These are phyloP conservation scores for Lepraria neglecta DNA, from an alignment of 495 filamentous ascomycete species.

Conservation along the genomic window DNA sequence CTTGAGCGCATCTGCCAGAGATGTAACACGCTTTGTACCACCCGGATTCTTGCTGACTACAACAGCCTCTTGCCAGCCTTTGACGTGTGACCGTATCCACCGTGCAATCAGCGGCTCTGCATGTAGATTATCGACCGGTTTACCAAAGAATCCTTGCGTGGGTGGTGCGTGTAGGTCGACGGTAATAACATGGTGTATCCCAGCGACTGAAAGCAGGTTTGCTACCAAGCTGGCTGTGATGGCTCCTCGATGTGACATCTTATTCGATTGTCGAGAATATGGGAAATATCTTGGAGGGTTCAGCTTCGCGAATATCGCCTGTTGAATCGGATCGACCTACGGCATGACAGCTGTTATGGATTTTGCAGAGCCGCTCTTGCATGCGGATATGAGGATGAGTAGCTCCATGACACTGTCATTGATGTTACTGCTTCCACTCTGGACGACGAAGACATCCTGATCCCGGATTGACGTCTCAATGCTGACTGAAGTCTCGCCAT, in stretches of 20 bases:
- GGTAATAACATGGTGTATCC: conserved; percentile 94
- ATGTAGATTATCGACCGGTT: conserved; percentile 94
- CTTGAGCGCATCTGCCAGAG: conserved; percentile 89
- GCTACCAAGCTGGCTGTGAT: conserved; percentile 97
- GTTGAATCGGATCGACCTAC: conserved; percentile 39
- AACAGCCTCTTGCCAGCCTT: conserved; percentile 82
- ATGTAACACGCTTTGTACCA: conserved; percentile 95
- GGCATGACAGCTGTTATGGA: conserved; percentile 97
- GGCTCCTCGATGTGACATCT: conserved; percentile 93
- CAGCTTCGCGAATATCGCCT: conserved; percentile 35
- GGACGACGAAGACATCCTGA: conserved; percentile 97
- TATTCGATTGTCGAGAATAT: conserved; percentile 97
- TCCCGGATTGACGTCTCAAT: conserved; percentile 91
- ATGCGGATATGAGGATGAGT: conserved; percentile 96
- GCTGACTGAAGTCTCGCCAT: conserved; percentile 94
- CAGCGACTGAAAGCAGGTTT: conserved; percentile 86
- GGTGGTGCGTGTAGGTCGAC: conserved; percentile 95
- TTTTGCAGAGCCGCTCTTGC: conserved; percentile 94
- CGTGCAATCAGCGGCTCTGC: conserved; percentile 93
- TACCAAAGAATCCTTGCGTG: conserved; percentile 98
- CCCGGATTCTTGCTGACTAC: conserved; percentile 98
- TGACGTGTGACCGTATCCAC: conserved; percentile 86
- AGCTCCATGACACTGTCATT: conserved; percentile 99
- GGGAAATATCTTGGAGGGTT: conserved; percentile 72
- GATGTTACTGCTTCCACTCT: conserved; percentile 93